Evolutionary conservation across 2,329 filamentous ascomycete species (phyloP).

Genomic region (Hypoxylon sp.): DNA sequence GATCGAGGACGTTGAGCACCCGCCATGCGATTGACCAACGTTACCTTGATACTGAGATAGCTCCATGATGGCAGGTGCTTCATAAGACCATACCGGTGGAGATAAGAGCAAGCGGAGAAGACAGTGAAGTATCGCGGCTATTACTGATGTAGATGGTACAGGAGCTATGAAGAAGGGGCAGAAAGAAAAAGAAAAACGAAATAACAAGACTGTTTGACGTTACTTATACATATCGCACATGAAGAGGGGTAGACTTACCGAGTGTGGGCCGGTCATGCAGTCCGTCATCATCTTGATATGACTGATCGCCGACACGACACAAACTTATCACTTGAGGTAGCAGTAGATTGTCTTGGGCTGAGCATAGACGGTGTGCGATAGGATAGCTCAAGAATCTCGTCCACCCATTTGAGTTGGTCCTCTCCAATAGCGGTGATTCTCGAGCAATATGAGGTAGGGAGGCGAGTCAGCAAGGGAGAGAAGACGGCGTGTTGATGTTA

Average conservation of each 20-base stretch:
- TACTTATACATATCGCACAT: conserved; percentile 19
- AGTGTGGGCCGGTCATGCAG: conserved; percentile 25
- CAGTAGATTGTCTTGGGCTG: not conserved
- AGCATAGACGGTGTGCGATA: not conserved
- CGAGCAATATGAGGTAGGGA: no score
- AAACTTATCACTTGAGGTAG: not conserved
- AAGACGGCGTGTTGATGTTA: not conserved
- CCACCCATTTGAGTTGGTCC: not conserved
- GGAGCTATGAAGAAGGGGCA: not conserved
- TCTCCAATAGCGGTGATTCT: not conserved
- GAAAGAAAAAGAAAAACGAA: no score
- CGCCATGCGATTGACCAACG: conserved; percentile 50
- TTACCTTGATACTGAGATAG: conserved; percentile 53
- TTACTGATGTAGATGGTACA: not conserved
- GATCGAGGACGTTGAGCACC: conserved; percentile 48
- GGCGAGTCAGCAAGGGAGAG: not conserved
- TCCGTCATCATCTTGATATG: conserved; percentile 29
- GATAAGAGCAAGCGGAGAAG: not conserved
- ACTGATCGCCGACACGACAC: conserved; percentile 14
- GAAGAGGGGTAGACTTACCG: conserved; percentile 25
- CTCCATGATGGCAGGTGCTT: conserved; percentile 43
- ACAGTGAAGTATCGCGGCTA: not conserved
- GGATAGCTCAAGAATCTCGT: not conserved
- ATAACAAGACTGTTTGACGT: no score
- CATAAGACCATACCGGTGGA: conserved; percentile 28